Evolutionary conservation across 352 stramenopile species (phyloP).

Genomic region (Plasmopara viticola): DNA sequence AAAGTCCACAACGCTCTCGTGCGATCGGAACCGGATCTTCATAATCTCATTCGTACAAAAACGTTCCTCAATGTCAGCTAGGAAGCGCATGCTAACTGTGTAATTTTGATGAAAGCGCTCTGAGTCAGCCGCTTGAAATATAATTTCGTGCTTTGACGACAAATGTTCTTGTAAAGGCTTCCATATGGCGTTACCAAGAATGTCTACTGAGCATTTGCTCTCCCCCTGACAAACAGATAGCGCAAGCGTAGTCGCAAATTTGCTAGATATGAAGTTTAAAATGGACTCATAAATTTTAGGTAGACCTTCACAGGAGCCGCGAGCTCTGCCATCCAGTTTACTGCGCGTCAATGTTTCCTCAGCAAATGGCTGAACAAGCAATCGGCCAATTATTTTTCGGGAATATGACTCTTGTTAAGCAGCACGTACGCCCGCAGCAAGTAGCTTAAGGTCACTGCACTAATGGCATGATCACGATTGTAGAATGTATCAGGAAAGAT

Average conservation of each 20-base stretch:
- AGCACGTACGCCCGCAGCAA: conserved; percentile 71
- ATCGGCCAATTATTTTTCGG: conserved; percentile 74
- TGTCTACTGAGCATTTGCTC: conserved; percentile 60
- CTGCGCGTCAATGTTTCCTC: conserved; percentile 73
- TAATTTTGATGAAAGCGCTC: conserved; percentile 82
- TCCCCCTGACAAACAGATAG: conserved; percentile 64
- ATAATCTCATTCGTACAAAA: conserved; percentile 56
- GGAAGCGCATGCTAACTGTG: conserved; percentile 67
- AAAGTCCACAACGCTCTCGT: conserved; percentile 73
- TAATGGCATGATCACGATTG: conserved; percentile 72
- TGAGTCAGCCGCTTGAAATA: conserved; percentile 77
- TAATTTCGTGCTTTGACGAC: conserved; percentile 60
- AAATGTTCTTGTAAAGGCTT: conserved; percentile 67
- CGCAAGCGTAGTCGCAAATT: conserved; percentile 53
- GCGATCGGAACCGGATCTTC: conserved; percentile 55
- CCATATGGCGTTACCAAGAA: conserved; percentile 80
- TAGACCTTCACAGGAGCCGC: conserved; percentile 74
- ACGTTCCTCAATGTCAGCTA: conserved; percentile 39
- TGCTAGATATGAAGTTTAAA: conserved; percentile 63
- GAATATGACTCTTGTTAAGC: conserved; percentile 64
- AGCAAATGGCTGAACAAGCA: conserved; percentile 72
- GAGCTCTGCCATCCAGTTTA: conserved; percentile 62
- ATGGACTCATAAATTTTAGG: conserved; percentile 66
- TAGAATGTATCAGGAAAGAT: conserved; percentile 87
- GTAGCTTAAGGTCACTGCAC: conserved; percentile 50